Evolutionary conservation across 495 filamentous ascomycete genomes (phyloP).

Genomic region (Acidomyces sp.): DNA sequence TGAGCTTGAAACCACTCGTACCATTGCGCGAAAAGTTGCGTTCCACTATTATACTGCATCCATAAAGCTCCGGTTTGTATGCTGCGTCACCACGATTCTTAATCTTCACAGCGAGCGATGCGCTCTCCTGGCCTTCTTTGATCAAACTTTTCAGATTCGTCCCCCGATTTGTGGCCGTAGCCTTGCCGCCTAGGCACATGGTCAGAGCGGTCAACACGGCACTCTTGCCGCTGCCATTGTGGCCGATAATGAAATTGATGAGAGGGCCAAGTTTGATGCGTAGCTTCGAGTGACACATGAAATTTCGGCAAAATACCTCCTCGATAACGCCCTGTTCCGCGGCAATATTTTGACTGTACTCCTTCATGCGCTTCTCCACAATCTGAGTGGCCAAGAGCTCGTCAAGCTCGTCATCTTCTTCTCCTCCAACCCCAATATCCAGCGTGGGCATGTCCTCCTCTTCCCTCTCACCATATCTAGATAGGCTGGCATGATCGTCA

Average conservation of each 20-base stretch:
- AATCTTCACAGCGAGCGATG: slow-evolving; percentile 57
- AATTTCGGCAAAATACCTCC: slow-evolving; percentile 72
- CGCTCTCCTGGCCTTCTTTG: slow-evolving; percentile 71
- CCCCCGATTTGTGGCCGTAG: slow-evolving; percentile 91
- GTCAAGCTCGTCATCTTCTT: slow-evolving; percentile 41
- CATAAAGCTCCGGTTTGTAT: slow-evolving; percentile 71
- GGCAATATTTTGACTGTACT: slow-evolving; percentile 51
- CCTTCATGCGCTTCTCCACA: slow-evolving; percentile 43
- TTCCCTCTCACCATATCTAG: neutral
- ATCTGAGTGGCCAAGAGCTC: slow-evolving; percentile 61
- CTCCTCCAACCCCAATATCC: slow-evolving; percentile 18
- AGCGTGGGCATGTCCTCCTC: neutral
- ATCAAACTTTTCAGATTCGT: slow-evolving; percentile 82
- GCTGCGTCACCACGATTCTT: slow-evolving; percentile 80
- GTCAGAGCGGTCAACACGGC: slow-evolving; percentile 91
- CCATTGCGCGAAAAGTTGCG: slow-evolving; percentile 73
- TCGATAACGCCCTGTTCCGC: slow-evolving; percentile 78
- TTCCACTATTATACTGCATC: slow-evolving; percentile 77
- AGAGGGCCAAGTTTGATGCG: slow-evolving; percentile 73
- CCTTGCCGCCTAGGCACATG: slow-evolving; percentile 85
- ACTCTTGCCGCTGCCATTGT: slow-evolving; percentile 98
- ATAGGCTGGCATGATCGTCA: neutral
- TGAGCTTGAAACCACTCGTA: slow-evolving; percentile 73
- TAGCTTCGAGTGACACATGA: slow-evolving; percentile 84
- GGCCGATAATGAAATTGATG: slow-evolving; percentile 94